A percentile compares a stretch with the other conserved stretches of the same genome.
Evolutionary conservation across 176 grass and related monocot genomes (phyloP).

Genomic region (Panicum miliaceum): DNA sequence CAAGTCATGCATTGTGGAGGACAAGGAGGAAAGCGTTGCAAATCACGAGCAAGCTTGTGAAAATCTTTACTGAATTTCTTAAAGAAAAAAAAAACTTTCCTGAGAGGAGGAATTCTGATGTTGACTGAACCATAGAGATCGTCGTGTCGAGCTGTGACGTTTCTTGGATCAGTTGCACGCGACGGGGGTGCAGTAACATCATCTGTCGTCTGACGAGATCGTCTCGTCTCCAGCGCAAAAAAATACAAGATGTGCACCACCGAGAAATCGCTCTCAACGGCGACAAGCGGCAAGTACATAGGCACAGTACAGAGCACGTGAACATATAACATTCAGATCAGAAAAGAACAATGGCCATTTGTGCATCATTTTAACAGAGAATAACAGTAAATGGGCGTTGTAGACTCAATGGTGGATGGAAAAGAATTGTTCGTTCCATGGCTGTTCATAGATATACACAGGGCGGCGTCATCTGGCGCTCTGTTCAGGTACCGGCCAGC

Average conservation of each 20-base stretch:
- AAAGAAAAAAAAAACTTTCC: too few relatives aligned
- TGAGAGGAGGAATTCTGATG: background rate
- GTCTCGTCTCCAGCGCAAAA: too few relatives aligned
- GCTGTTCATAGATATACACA: conserved; percentile 47
- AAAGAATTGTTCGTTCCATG: conserved; percentile 16
- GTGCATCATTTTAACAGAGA: background rate
- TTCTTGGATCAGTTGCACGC: background rate
- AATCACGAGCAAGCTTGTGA: background rate
- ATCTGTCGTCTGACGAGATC: too few relatives aligned
- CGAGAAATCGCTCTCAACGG: background rate
- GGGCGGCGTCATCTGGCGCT: background rate
- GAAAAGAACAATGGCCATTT: background rate
- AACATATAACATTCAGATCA: background rate
- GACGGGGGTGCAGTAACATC: background rate
- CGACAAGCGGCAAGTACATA: background rate
- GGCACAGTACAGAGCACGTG: background rate
- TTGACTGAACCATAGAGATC: background rate
- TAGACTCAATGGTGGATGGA: background rate
- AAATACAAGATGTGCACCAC: too few relatives aligned
- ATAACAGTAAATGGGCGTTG: background rate
- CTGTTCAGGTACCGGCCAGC: background rate
- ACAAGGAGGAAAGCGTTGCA: background rate
- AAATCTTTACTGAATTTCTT: background rate
- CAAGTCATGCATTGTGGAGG: background rate
- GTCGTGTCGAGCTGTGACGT: background rate